Conservation (phyloP, 148 eudicot genomes). For the Spergularia marina region DNA sequence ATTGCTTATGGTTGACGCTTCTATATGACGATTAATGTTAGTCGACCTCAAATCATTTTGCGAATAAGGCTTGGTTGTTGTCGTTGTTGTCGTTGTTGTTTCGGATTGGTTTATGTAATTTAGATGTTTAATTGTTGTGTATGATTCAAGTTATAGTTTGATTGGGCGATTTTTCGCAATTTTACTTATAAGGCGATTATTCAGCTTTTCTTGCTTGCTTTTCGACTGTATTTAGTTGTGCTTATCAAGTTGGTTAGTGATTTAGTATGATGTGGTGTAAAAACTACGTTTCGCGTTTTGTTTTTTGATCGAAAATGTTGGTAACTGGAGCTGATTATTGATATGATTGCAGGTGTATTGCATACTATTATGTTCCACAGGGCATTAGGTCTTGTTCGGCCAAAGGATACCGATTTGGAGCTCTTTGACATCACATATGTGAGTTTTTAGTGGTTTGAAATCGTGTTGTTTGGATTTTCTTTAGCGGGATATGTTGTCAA, state of each 20-base stretch:
- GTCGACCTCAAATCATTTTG: too few relatives aligned
- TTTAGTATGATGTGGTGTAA: background rate
- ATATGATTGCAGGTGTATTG: conserved; percentile 70
- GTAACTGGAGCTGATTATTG: conserved; percentile 16
- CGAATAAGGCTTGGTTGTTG: too few relatives aligned
- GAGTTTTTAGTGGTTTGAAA: conserved; percentile 24
- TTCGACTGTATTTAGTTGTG: background rate
- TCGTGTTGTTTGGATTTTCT: too few relatives aligned
- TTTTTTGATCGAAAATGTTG: background rate
- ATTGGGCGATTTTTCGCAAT: too few relatives aligned
- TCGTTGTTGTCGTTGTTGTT: too few relatives aligned
- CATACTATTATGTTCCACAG: conserved; percentile 94
- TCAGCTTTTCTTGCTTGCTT: background rate
- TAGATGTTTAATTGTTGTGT: background rate
- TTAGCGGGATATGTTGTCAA: conserved; percentile 35
- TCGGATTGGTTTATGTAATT: background rate
- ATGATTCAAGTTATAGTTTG: background rate
- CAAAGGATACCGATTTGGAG: conserved; percentile 87
- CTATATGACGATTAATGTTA: too few relatives aligned
- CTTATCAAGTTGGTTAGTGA: background rate
- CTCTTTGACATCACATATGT: conserved; percentile 96
- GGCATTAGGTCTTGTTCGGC: conserved; percentile 63
- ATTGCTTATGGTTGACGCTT: too few relatives aligned
- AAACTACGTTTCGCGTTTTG: background rate
- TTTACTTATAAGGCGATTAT: too few relatives aligned